phyloP scores from a whole-genome alignment of 2,329 filamentous ascomycete species.

The Fusarium temperatum region DNA sequence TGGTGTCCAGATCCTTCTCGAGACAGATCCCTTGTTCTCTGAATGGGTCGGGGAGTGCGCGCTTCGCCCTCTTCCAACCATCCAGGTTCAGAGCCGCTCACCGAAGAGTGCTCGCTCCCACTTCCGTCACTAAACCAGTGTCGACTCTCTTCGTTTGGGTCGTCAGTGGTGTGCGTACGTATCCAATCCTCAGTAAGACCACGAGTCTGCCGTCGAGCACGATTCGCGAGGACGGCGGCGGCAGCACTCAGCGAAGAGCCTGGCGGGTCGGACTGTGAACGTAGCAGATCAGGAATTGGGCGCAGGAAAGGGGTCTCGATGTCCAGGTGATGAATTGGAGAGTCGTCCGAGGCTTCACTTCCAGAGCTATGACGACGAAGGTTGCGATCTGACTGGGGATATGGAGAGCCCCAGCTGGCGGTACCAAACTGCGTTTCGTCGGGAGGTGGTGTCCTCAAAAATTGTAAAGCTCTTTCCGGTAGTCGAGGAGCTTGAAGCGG shows the following conservation, averaged over 20 bases:
- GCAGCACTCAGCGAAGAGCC: conserved; percentile 58
- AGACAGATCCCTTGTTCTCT: conserved; percentile 36
- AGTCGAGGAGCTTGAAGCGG: conserved; percentile 67
- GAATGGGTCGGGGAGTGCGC: conserved; percentile 57
- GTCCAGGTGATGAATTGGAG: conserved; percentile 68
- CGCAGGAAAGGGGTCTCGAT: conserved; percentile 71
- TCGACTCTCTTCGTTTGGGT: conserved; percentile 71
- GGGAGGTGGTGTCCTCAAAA: conserved; percentile 63
- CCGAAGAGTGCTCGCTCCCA: conserved; percentile 78
- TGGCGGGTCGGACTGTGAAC: conserved; percentile 42
- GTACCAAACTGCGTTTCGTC: conserved; percentile 66
- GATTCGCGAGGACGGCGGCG: conserved; percentile 70
- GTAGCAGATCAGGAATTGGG: conserved; percentile 59
- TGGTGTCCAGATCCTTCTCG: conserved; percentile 50
- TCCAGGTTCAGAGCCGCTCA: conserved; percentile 71
- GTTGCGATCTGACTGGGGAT: conserved; percentile 71
- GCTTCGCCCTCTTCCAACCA: conserved; percentile 61
- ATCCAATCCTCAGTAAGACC: conserved; percentile 88
- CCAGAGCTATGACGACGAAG: conserved; percentile 62
- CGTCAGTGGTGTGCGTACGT: conserved; percentile 80
- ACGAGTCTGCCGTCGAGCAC: conserved; percentile 65
- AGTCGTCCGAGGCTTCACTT: conserved; percentile 68
- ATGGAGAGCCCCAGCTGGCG: conserved; percentile 92
- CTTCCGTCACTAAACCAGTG: conserved; percentile 84
- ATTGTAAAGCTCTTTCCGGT: conserved; percentile 62